Evolutionary conservation across 1,139 yeast genomes (phyloP), one percentile per base, ranked within the genome.

Genomic region (Dujonia santamariae): DNA sequence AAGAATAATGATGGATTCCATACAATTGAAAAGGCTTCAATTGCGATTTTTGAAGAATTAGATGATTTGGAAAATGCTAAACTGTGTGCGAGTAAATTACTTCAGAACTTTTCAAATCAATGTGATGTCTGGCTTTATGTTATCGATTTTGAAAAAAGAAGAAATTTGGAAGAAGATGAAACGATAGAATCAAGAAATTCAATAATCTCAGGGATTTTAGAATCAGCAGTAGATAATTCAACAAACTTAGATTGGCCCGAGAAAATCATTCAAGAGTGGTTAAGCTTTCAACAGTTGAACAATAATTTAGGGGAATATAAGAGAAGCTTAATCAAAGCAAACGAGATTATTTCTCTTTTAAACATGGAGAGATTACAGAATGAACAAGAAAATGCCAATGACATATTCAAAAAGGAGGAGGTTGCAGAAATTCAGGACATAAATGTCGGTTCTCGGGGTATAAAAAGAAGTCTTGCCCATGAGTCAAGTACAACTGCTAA

Each of bases 101-200:
- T 64, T 4, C 46, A 48, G 3, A 44, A 37, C 1, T 69, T 60
- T 36, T 41, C 52, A 0, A 39, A 47, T 3, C 67, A 71, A 39
- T 50, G 66, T 12, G 77, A 70, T 18, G 60, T 69, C 8, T 80
- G 84, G 84, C 39, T 76, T 6, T 61, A 54, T 35, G 66, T 67
- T 7, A 51, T 57, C 29, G 60, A 64, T 4, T 65, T 71, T 53
- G 75, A 68, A 38, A 51, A 49, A 30, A 44, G 55, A 22, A 45
- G 17, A 7, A n/a, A 59, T 38, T 54, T 56, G 1, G 37, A 42
- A 9, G 50, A 47, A 7, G 36, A 41, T 24, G 38, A 35, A 25
- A n/a, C n/a, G n/a, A n/a, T n/a, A n/a, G n/a, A n/a, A n/a, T n/a
- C n/a, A n/a, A n/a, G n/a, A n/a, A n/a, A n/a, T n/a, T 44, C 13